Conservation (phyloP, 179 eudicot species). For the Amaranthus tricolor region DNA sequence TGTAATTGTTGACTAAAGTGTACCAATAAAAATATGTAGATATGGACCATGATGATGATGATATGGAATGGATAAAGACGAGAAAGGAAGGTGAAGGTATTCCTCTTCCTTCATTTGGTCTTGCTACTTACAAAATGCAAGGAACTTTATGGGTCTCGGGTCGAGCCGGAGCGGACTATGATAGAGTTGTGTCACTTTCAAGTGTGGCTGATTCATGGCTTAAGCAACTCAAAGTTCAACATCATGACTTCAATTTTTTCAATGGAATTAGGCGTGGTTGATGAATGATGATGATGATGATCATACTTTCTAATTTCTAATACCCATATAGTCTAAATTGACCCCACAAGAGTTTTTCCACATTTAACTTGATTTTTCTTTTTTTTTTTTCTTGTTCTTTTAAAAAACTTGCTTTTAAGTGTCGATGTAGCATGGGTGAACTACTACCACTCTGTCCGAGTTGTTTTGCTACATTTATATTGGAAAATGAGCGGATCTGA, state of each 20-base stretch:
- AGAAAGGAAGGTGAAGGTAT: conserved; percentile 58
- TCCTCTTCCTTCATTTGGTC: conserved; percentile 40
- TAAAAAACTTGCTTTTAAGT: too few species aligned
- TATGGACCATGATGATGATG: conserved; percentile 63
- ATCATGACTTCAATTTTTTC: conserved; percentile 89
- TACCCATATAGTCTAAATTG: too few species aligned
- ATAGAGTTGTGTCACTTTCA: conserved; percentile 57
- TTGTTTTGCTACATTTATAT: too few species aligned
- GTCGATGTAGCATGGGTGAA: too few species aligned
- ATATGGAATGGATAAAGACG: conserved; percentile 37
- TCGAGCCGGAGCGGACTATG: conserved; percentile 61
- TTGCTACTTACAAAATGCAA: conserved; percentile 51
- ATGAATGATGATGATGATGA: not conserved
- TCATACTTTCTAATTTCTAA: too few species aligned
- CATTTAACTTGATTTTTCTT: too few species aligned
- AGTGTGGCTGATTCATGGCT: conserved; percentile 98
- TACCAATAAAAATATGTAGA: conserved; percentile 30
- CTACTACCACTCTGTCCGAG: too few species aligned
- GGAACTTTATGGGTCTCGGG: conserved; percentile 53
- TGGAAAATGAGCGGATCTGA: too few species aligned
- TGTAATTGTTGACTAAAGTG: not conserved
- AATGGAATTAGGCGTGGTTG: conserved; percentile 60
- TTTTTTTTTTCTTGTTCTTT: too few species aligned
- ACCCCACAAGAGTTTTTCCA: too few species aligned
- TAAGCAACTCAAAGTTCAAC: conserved; percentile 84